Conservation (phyloP, 2,329 filamentous ascomycete genomes). For the Furcasterigmium furcatum region DNA sequence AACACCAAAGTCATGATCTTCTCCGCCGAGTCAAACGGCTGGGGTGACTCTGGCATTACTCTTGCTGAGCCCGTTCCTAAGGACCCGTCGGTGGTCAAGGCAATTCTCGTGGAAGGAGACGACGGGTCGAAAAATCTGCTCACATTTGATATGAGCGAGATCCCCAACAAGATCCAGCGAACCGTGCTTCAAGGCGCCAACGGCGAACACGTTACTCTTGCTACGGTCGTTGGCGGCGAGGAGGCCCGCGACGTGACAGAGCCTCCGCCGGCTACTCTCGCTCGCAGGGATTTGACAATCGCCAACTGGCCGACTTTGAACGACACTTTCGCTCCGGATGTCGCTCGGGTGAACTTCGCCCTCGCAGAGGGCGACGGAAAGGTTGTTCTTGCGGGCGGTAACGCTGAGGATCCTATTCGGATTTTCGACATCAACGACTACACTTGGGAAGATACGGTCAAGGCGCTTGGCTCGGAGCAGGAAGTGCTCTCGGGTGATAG, state of each 20-base stretch:
- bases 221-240: slow-evolving; percentile 20
- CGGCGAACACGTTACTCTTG: slow-evolving; percentile 49
- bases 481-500: slow-evolving; percentile 27
- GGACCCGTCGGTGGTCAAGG: slow-evolving; percentile 53
- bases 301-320: slow-evolving; percentile 78
- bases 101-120: slow-evolving; percentile 63
- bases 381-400: slow-evolving; percentile 72
- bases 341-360: slow-evolving; percentile 64
- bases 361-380: slow-evolving; percentile 67
- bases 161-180: slow-evolving; percentile 73
- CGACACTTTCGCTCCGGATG: slow-evolving; percentile 63
- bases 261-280: neutral
- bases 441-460: slow-evolving; percentile 70
- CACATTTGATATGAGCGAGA: slow-evolving; percentile 70
- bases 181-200: slow-evolving; percentile 62
- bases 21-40: slow-evolving; percentile 51
- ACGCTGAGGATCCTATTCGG: slow-evolving; percentile 60
- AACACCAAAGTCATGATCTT: slow-evolving; percentile 75
- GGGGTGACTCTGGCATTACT: slow-evolving; percentile 64
- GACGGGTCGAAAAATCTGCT: slow-evolving; percentile 78
- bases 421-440: slow-evolving; percentile 78
- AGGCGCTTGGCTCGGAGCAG: slow-evolving; percentile 50
- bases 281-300: slow-evolving; percentile 48
- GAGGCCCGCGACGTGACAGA: neutral
- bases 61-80: slow-evolving; percentile 60